Percentiles rank a stretch among this genome's conserved stretches.
Conservation (phyloP, 768 basidiomycete genomes). For the Boletus subparvulus region DNA sequence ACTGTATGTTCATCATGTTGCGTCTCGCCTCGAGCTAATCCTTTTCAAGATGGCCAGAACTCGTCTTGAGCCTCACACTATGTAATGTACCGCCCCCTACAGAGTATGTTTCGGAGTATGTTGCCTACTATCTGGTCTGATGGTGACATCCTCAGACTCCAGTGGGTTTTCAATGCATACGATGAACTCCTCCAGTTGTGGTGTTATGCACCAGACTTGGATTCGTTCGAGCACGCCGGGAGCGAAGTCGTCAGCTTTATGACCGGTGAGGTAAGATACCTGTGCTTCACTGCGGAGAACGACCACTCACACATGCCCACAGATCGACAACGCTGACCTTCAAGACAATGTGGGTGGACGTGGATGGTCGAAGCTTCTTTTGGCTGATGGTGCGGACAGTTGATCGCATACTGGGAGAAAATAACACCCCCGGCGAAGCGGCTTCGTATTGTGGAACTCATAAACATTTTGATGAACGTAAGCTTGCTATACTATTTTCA, state of each 20-base stretch:
- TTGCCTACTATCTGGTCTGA: constrained; percentile 4
- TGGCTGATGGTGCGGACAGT: constrained; percentile 37
- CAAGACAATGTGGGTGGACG: constrained; percentile 57
- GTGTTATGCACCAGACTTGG: constrained; percentile 65
- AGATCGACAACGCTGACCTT: constrained; percentile 47
- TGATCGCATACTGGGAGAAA: constrained; percentile 65
- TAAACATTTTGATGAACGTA: constrained; percentile 62
- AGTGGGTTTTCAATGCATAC: constrained; percentile 59
- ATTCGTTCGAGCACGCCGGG: constrained; percentile 63
- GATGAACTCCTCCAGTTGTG: constrained; percentile 63
- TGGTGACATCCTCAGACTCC: constrained; percentile 41
- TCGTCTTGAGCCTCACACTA: constrained; percentile 64
- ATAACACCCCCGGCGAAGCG: constrained; percentile 54
- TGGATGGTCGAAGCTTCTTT: background rate
- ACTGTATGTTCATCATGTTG: constrained; percentile 47
- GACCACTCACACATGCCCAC: background rate
- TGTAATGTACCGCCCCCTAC: constrained; percentile 66
- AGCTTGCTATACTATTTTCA: constrained; percentile 20
- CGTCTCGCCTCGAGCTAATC: constrained; percentile 5
- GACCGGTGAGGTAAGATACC: constrained; percentile 52
- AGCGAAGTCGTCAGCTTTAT: constrained; percentile 58
- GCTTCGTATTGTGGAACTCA: constrained; percentile 49
- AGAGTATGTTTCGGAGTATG: constrained; percentile 67
- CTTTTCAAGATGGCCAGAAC: constrained; percentile 62
- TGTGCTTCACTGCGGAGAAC: background rate